Evolutionary conservation across 176 grass and related monocot genomes (phyloP).

Genomic region (Pontederia paniculata): DNA sequence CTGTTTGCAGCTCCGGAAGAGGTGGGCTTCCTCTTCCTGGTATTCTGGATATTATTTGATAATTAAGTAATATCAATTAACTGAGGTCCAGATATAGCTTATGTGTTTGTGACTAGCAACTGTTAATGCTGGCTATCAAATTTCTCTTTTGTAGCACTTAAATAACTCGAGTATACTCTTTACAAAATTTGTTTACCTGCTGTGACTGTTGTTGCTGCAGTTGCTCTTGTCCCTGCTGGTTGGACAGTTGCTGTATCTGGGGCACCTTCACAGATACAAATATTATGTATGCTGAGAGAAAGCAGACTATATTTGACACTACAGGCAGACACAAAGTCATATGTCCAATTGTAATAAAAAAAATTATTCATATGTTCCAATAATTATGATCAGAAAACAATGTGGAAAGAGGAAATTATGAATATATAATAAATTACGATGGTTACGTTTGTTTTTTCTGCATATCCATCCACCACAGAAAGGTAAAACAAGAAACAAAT

Average conservation of each 20-base stretch:
- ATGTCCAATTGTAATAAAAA: background rate
- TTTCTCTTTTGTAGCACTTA: conserved; percentile 8
- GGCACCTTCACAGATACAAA: conserved; percentile 54
- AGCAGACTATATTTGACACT: too few relatives aligned
- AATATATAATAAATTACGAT: too few relatives aligned
- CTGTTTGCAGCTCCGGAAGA: conserved; percentile 88
- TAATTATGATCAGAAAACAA: background rate
- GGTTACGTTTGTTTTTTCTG: too few relatives aligned
- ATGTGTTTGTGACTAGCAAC: conserved; percentile 4
- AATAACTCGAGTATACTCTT: background rate
- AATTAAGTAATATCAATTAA: background rate
- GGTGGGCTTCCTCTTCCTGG: conserved; percentile 79
- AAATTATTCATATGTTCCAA: too few relatives aligned
- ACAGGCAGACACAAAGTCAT: background rate
- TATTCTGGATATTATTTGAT: conserved; percentile 39
- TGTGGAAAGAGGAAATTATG: background rate
- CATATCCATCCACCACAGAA: too few relatives aligned
- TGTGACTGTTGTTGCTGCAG: conserved; percentile 56
- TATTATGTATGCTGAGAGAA: conserved; percentile 3
- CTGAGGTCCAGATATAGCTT: background rate
- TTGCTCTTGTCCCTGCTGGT: conserved; percentile 53
- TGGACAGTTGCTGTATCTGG: conserved; percentile 67
- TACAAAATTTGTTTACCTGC: conserved; percentile 20
- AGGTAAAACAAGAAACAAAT: too few relatives aligned
- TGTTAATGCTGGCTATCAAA: conserved; percentile 13